Conservation (phyloP, 108 stramenopile genomes). For the Nannochloropsis granulata region DNA sequence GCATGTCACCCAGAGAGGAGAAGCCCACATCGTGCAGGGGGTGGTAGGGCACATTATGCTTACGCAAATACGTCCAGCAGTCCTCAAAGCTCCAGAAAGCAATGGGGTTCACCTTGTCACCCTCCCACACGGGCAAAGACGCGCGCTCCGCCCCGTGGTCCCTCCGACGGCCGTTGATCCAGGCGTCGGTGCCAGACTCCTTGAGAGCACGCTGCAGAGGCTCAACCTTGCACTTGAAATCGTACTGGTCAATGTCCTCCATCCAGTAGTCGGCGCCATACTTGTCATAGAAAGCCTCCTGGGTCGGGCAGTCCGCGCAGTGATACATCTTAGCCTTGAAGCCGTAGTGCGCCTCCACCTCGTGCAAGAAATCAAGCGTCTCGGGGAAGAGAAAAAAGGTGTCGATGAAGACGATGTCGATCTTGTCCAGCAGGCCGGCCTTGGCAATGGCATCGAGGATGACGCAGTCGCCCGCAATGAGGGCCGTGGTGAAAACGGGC, state of each 20-base stretch:
- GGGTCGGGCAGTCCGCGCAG: conserved; percentile 46
- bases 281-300: conserved; percentile 31
- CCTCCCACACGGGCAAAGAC: conserved; percentile 38
- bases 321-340: conserved; percentile 66
- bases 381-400: conserved; percentile 93
- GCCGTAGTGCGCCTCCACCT: conserved; percentile 60
- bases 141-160: conserved; percentile 91
- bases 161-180: conserved; percentile 92
- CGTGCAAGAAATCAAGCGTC: conserved; percentile 53
- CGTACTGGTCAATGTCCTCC: conserved; percentile 80
- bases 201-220: conserved; percentile 90
- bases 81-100: conserved; percentile 96
- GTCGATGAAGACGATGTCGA: conserved; percentile 48
- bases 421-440: conserved; percentile 38
- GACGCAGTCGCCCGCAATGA: conserved; percentile 40
- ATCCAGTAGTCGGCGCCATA: conserved; percentile 90
- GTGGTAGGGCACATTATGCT: conserved; percentile 84
- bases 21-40: conserved; percentile 92
- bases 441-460: conserved; percentile 44
- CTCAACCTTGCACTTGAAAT: conserved; percentile 84
- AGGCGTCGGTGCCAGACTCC: conserved; percentile 76
- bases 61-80: conserved; percentile 89
- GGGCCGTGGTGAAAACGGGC: conserved; percentile 39
- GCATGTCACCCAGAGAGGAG: conserved; percentile 75
- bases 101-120: conserved; percentile 59